A percentile compares a stretch with the other conserved stretches of the same genome.
Evolutionary conservation across 352 stramenopile species (phyloP).

Genomic region (Phytophthora quininea): DNA sequence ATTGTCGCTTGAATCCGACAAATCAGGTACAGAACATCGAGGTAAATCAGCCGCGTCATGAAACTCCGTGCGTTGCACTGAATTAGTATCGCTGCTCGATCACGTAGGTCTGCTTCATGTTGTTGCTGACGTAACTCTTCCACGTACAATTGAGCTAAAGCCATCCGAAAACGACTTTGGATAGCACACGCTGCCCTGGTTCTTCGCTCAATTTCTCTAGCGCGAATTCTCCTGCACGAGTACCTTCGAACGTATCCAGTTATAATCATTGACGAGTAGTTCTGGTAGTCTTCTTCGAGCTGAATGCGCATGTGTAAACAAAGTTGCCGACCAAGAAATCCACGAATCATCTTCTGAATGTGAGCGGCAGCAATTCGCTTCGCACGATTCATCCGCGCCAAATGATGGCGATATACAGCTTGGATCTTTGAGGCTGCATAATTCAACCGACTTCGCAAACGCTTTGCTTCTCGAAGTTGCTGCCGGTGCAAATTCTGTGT

Average conservation of each 20-base stretch:
- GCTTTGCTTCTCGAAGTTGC: conserved; percentile 71
- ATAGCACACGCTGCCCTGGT: conserved; percentile 48
- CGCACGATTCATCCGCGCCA: conserved; percentile 9
- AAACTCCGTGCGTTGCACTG: conserved; percentile 59
- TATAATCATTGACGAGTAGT: conserved; percentile 48
- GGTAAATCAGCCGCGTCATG: conserved; percentile 78
- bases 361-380: conserved; percentile 36
- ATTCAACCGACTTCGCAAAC: conserved; percentile 56
- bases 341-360: conserved; percentile 58
- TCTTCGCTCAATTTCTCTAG: conserved; percentile 33
- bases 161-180: conserved; percentile 48
- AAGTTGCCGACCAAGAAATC: conserved; percentile 27
- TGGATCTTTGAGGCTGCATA: conserved; percentile 64
- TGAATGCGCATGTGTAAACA: conserved; percentile 24
- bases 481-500: conserved; percentile 69
- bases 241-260: conserved; percentile 43
- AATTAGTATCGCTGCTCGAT: conserved; percentile 53
- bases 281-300: conserved; percentile 12
- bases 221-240: conserved; percentile 30
- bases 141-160: conserved; percentile 25
- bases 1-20: conserved; percentile 77
- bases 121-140: conserved; percentile 12
- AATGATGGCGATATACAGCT: conserved; percentile 39
- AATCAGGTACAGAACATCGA: conserved; percentile 82
- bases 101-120: conserved; percentile 9